A percentile compares a stretch with the other conserved stretches of the same genome.
These are phyloP conservation scores for Anethum foeniculum DNA, from an alignment of 140 eudicot species.

Conservation along the genomic window DNA sequence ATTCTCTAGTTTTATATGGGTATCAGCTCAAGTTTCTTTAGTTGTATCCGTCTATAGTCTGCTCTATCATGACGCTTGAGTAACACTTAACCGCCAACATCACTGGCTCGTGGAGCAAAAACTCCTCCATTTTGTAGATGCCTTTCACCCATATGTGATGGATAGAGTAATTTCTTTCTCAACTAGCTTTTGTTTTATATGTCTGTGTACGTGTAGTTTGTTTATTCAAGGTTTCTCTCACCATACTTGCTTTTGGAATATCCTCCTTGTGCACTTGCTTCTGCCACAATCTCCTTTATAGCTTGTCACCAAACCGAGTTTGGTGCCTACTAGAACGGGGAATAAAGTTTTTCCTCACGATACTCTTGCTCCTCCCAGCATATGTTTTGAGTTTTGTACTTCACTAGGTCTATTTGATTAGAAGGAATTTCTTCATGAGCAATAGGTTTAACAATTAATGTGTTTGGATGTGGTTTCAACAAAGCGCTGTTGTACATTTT, in stretches of 20 bases:
- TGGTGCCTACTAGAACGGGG: background rate
- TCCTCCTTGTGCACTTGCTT: background rate
- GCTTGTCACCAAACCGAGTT: background rate
- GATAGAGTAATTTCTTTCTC: slow-evolving; percentile 61
- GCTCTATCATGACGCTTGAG: background rate
- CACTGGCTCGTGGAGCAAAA: slow-evolving; percentile 95
- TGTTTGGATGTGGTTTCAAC: background rate
- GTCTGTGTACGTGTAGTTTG: background rate
- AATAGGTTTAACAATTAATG: background rate
- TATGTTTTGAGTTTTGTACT: no score
- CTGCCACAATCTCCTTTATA: background rate
- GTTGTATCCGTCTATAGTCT: background rate
- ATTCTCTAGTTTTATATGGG: background rate
- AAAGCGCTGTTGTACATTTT: background rate
- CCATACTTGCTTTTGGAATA: background rate
- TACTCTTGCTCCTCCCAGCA: background rate
- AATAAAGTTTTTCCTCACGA: background rate
- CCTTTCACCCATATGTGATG: slow-evolving; percentile 99
- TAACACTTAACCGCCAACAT: slow-evolving; percentile 48
- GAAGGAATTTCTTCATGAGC: background rate
- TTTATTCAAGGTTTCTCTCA: background rate
- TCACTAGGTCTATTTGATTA: background rate
- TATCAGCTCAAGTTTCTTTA: background rate
- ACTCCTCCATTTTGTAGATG: slow-evolving; percentile 93
- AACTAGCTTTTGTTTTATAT: background rate